These are phyloP conservation scores for Neurospora discreta DNA, from an alignment of 495 filamentous ascomycete genomes.

Conservation along the genomic window DNA sequence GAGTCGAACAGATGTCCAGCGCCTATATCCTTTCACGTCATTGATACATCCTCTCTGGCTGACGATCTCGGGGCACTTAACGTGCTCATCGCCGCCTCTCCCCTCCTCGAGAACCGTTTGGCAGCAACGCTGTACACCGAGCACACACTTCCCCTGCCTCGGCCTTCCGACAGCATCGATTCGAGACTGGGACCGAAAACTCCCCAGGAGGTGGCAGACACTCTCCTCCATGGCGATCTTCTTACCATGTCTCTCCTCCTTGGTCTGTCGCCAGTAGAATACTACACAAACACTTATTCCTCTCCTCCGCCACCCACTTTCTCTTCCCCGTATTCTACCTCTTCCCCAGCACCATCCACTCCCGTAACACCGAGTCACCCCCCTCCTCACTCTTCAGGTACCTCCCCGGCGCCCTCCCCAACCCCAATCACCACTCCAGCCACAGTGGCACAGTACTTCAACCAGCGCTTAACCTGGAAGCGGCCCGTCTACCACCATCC, in stretches of 20 bases:
- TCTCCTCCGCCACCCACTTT: neutral
- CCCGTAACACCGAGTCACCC: neutral
- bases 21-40: conserved; percentile 16
- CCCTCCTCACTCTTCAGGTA: neutral
- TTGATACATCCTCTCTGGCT: conserved; percentile 17
- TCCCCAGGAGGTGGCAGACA: conserved; percentile 5
- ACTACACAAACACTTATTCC: conserved; percentile 18
- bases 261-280: conserved; percentile 15
- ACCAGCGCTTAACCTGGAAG: neutral
- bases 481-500: neutral
- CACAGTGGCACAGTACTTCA: neutral
- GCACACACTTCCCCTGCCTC: neutral
- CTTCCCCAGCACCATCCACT: neutral
- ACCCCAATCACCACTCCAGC: neutral
- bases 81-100: conserved; percentile 12
- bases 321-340: neutral
- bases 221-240: conserved; percentile 9
- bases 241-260: conserved; percentile 15
- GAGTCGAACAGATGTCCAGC: neutral
- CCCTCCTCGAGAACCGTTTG: conserved; percentile 10
- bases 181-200: conserved; percentile 1
- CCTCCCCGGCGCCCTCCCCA: neutral
- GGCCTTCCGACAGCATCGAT: neutral
- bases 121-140: conserved; percentile 17
- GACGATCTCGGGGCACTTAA: conserved; percentile 14